These are phyloP conservation scores for Hibiscus trionum DNA, from an alignment of 345 rosid genomes.

Conservation along the genomic window DNA sequence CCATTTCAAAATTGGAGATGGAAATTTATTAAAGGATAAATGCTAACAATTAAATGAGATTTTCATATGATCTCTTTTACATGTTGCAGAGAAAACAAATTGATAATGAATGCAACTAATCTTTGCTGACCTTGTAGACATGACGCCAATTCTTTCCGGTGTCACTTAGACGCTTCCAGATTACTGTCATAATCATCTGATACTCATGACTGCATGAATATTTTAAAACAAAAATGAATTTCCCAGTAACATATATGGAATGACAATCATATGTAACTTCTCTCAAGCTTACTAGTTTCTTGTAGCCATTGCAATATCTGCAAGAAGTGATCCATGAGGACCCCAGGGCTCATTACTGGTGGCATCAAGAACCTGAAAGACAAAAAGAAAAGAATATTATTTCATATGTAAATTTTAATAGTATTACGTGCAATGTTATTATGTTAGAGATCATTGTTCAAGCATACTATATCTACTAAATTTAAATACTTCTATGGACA, in stretches of 20 bases:
- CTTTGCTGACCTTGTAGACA: slow-evolving; percentile 66
- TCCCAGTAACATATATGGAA: slow-evolving; percentile 6
- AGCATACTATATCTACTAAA: background rate
- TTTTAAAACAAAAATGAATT: slow-evolving; percentile 8
- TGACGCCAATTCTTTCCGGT: slow-evolving; percentile 98
- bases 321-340: slow-evolving; percentile 88
- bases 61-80: background rate
- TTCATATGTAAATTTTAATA: background rate
- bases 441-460: background rate
- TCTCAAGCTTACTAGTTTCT: slow-evolving; percentile 65
- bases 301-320: slow-evolving; percentile 79
- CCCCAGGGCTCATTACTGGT: slow-evolving; percentile 98
- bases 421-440: too few species aligned
- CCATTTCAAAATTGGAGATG: background rate
- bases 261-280: slow-evolving; percentile 10
- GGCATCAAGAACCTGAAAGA: slow-evolving; percentile 82
- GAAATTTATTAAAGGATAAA: background rate
- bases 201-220: slow-evolving; percentile 70
- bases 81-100: background rate
- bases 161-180: slow-evolving; percentile 87
- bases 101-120: slow-evolving; percentile 1
- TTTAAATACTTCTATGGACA: background rate
- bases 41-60: background rate
- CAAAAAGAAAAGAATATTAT: background rate
- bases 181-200: slow-evolving; percentile 77